These are phyloP conservation scores for Leptographium galeiforme DNA, from an alignment of 2,329 filamentous ascomycete species.

Conservation along the genomic window DNA sequence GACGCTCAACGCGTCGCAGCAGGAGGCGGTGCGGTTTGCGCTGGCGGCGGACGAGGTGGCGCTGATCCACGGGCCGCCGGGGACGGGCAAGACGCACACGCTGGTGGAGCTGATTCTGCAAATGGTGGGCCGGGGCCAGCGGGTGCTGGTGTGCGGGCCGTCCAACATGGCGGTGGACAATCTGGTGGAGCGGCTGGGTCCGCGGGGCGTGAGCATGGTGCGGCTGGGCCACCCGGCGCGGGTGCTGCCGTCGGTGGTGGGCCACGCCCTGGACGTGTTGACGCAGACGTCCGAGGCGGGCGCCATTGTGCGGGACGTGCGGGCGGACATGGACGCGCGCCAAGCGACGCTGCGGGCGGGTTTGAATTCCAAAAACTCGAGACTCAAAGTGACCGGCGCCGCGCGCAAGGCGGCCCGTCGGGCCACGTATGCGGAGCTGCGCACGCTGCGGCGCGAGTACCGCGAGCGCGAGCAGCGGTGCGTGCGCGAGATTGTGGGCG, in stretches of 20 bases:
- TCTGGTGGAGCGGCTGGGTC: conserved; percentile 80
- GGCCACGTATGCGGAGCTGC: conserved; percentile 74
- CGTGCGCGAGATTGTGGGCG: conserved; percentile 58
- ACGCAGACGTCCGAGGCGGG: conserved; percentile 85
- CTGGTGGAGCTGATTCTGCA: conserved; percentile 93
- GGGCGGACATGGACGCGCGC: conserved; percentile 72
- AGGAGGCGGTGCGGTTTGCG: conserved; percentile 65
- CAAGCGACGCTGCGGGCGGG: not conserved
- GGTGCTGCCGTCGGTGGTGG: conserved; percentile 73
- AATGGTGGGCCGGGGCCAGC: conserved; percentile 56
- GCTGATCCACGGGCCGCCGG: conserved; percentile 87
- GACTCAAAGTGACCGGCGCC: not conserved
- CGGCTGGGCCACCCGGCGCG: conserved; percentile 87
- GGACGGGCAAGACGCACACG: conserved; percentile 95
- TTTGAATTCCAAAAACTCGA: too few relatives aligned
- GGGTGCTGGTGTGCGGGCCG: conserved; percentile 86
- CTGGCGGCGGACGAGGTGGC: conserved; percentile 70
- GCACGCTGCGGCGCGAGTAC: conserved; percentile 77
- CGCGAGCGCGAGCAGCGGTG: conserved; percentile 73
- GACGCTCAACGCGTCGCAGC: conserved; percentile 51
- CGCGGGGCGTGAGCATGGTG: conserved; percentile 74
- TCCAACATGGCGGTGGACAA: conserved; percentile 98
- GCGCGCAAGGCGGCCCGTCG: conserved; percentile 44
- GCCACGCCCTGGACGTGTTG: conserved; percentile 81
- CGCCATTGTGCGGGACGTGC: conserved; percentile 76